Evolutionary conservation across 495 filamentous ascomycete species (phyloP), one percentile per base, ranked within the genome.

Genomic region (Penicillium turbatum): DNA sequence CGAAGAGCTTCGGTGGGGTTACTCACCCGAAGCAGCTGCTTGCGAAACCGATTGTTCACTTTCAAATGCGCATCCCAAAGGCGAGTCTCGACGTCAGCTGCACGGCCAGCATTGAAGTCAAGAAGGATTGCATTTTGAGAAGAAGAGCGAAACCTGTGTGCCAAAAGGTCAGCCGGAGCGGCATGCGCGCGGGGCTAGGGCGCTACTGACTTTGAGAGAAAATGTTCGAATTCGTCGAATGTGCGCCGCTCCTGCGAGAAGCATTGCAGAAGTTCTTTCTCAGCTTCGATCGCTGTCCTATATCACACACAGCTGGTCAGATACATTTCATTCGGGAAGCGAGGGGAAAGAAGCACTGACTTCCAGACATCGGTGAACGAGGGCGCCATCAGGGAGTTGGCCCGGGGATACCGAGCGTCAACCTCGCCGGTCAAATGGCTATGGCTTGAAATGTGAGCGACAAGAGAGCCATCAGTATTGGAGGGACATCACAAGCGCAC

Each of bases 61-160:
- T 82, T 80, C 56, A 79, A 74, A 66, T 96, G 92, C 21, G 82
- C 79, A 53, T 85, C 79, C 92, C 92, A 97, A 21, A 97, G 79
- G 46, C 74, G 76, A 35, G 70, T 62, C 67, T 96, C 91, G 29
- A 86, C 79, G 52, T 82, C 73, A 37, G 79, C 73, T 46, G 75
- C 67, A 38, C 76, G 72, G 16, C 89, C 86, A 68, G 82, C 80
- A 53, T 86, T 80, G 60, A 91, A 84, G 65, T 95, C 86, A 62
- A 76, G 63, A 60, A 91, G 85, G 44, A 95, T 82, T 29, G 84
- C 79, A 56, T 80, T 79, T 61, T 90, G 80, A 62, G 87, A 92
- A 51, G 77, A 74, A 26, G 78, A 66, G 53, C 89, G 87, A 67
- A 85, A 86, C 53, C 87, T 90, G 61, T 61, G 19, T 39, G 21